These are phyloP conservation scores for Zymoseptoria passerinii DNA, from an alignment of 2,329 filamentous ascomycete genomes.

Conservation along the genomic window DNA sequence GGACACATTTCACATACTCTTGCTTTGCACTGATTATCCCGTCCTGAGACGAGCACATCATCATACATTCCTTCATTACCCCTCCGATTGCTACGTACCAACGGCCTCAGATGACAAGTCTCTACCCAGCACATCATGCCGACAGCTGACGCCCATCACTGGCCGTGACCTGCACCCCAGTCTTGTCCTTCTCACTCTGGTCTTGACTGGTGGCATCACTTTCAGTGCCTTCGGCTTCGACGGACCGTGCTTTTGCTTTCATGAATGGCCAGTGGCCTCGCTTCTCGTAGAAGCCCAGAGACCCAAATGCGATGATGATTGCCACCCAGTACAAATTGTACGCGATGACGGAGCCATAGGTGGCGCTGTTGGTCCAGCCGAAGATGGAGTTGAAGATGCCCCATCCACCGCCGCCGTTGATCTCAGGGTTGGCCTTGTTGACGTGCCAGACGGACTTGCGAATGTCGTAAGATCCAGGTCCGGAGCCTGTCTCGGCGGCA, in stretches of 20 bases:
- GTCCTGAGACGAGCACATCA: background rate
- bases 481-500: constrained; percentile 53
- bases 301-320: constrained; percentile 56
- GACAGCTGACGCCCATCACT: background rate
- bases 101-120: background rate
- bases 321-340: constrained; percentile 83
- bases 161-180: constrained; percentile 7
- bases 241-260: constrained; percentile 25
- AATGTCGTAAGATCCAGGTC: constrained; percentile 73
- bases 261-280: constrained; percentile 42
- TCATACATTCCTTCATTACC: background rate
- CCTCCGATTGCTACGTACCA: background rate
- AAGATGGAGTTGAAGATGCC: constrained; percentile 79
- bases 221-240: constrained; percentile 15
- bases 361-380: constrained; percentile 83
- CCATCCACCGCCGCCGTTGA: constrained; percentile 71
- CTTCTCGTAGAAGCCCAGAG: constrained; percentile 59
- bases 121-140: background rate
- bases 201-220: constrained; percentile 19
- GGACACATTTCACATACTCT: too few relatives aligned
- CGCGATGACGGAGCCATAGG: constrained; percentile 75
- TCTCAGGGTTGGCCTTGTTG: constrained; percentile 69
- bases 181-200: constrained; percentile 14
- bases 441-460: constrained; percentile 73
- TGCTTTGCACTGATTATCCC: background rate